Base-by-base conservation (phyloP, 306 rosid species). In the Cicer arietinum region DNA sequence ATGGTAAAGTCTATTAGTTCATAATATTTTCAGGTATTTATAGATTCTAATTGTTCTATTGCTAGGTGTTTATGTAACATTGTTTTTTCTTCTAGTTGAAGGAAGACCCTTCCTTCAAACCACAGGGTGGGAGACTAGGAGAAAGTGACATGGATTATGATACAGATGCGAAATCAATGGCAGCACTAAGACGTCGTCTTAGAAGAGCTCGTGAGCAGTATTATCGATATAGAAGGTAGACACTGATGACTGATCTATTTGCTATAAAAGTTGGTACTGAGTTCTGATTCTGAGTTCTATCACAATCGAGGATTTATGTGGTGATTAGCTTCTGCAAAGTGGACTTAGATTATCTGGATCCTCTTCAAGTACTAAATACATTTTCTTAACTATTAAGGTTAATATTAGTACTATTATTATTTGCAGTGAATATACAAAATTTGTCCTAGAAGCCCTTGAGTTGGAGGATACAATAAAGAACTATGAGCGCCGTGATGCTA, bases 61-160 rank as follows among this genome's bases (percentile, higher is more conserved):
- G 46, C 42, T 41, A 80, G 17, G 42, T 63, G 67, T 65, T 77
- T 61, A 75, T 73, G 39, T 68, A 47, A 54, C 62, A 63, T 54
- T 60, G 13, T 18, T 75, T 50, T 72, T 16, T 14, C 80, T 25
- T 77, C 75, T 81, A 94, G 98, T 84, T 94, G 72, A 89, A 77
- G 82, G 93, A 91, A 71, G 98, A 94, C 66, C 96, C 98, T 46
- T 88, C 98, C 67, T 94, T 94, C 85, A 94, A 91, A 82, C 98
- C 98, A 41, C 98, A 92, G 79, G 98, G 98, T 76, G 98, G 98
- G 5, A 87, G 82, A 66, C 81, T 94, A 25, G 97, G 98, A 71
- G 95, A 94, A 82, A 88, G 86, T 16, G 97, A 94, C 82, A 91
- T 94, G 98, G 98, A 90, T 79, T 92, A 94, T 59, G 98, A 94